Percentiles rank a stretch among this genome's conserved stretches.
These are phyloP conservation scores for Tetrapisispora phaffii DNA, from an alignment of 805 yeast genomes.

Conservation along the genomic window DNA sequence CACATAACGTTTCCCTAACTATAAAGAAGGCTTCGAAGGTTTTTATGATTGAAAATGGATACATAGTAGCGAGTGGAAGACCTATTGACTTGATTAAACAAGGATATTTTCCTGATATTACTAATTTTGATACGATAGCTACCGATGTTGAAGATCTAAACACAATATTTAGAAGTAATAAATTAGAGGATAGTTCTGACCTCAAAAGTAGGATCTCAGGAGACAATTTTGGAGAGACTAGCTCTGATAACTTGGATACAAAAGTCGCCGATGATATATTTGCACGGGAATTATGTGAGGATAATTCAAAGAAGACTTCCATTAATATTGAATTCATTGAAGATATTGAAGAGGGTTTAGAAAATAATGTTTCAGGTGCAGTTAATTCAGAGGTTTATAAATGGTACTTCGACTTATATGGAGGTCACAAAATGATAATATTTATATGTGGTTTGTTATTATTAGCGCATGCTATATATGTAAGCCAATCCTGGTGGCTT, in stretches of 20 bases:
- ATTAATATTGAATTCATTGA: background rate
- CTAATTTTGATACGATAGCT: background rate
- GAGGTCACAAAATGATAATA: conserved; percentile 48
- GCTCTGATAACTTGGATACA: background rate
- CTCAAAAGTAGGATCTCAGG: too few relatives aligned
- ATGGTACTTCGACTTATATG: conserved; percentile 59
- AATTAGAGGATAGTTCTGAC: too few relatives aligned
- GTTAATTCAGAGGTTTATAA: conserved; percentile 65
- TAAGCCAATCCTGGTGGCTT: conserved; percentile 84
- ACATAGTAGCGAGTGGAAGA: conserved; percentile 64
- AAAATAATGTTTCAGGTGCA: conserved; percentile 73
- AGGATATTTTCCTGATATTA: conserved; percentile 41
- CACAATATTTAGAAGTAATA: too few relatives aligned
- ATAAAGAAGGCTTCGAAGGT: conserved; percentile 72
- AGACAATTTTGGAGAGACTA: background rate
- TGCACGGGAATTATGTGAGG: too few relatives aligned
- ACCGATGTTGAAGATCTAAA: background rate
- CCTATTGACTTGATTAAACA: conserved; percentile 53
- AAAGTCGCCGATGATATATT: too few relatives aligned
- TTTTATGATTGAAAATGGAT: conserved; percentile 76
- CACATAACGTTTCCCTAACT: conserved; percentile 89
- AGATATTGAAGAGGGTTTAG: conserved; percentile 32
- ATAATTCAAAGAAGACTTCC: background rate
- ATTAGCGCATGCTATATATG: conserved; percentile 47
- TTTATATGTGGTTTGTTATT: conserved; percentile 40